Base-by-base conservation (phyloP, 2,329 filamentous ascomycete species). In the Aspergillus pseudoterreus region DNA sequence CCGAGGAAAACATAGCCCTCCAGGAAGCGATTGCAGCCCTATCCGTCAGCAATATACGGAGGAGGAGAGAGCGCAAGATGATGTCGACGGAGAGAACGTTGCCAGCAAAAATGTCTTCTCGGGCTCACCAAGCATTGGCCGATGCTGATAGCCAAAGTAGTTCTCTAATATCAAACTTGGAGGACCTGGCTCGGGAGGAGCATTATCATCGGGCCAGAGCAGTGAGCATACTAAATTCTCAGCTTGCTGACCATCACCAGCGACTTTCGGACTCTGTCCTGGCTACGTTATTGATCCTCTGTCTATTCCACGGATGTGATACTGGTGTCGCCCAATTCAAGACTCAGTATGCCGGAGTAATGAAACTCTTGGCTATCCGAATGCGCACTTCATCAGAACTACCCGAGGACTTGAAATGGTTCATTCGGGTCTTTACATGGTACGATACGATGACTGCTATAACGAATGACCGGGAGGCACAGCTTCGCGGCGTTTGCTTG, bases 281-380 rank as follows among this genome's bases (percentile, higher is more conserved):
- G 27, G 92, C 90, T 2, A 95, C 90, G 4, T 83, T 96, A 33
- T 80, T 96, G 36, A 82, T 96, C 8, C 79, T 96, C 3, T 96
- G 91, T 67, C 85, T 96, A 54, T 96, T 95, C 69, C 88, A 95
- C 60, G 91, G 96, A 74, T 94, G 90, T 56, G 92, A 96, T 70
- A 94, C 89, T 1, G 92, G 92, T 3, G 86, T 96, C 59, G 90
- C 90, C 17, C 92, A 92, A 63, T 96, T 96, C 72, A 89, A 91
- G 60, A 94, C 89, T 0, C 92, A 96, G 67, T 91, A 96, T 63
- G 90, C 90, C 1, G 92, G 92, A 0, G 91, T 96, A 36, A 92
- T 91, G 72, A 95, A 95, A 75, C 84, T 97, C 30, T 80, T 96
- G 10, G 82, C 85, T 4, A 82, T 96, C 74, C 82, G 91, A 53